Base-by-base conservation (phyloP, 345 rosid genomes). In the Carallia pectinifolia region DNA sequence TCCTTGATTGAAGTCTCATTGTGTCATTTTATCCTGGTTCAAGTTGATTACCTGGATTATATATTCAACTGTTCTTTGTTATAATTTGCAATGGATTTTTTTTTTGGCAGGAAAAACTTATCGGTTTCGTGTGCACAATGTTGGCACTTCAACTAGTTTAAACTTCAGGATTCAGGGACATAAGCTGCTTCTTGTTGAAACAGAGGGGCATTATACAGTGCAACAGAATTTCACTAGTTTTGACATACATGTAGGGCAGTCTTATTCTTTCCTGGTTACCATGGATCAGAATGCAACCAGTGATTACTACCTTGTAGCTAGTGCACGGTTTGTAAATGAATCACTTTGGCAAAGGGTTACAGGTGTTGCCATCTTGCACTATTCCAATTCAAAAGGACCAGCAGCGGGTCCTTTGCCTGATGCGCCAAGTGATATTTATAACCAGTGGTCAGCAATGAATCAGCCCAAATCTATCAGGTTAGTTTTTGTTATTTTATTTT, bases 111-210 rank as follows among this genome's bases (percentile, higher is more conserved):
- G 98, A 38, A 91, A 90, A 74, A 94, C 93, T 39, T 94, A 90
- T 67, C 83, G 98, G 27, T 27, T 94, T 58, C 90, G 96, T 37
- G 93, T 94, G 71, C 92, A 88, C 72, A 90, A 94, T 70, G 92
- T 94, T 81, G 98, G 98, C 61, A 83, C 81, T 38, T 91, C 95
- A 38, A 94, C 98, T 62, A 89, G 93, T 82, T 78, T 94, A 83
- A 94, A 94, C 82, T 88, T 94, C 69, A 88, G 98, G 83, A 87
- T 94, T 66, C 97, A 94, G 88, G 92, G 84, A 74, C 98, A 94
- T 82, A 94, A 71, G 68, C 77, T 91, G 77, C 93, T 84, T 58
- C 85, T 91, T 76, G 96, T 79, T 38, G 98, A 94, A 84, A 86
- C 96, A 1, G 98, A 94, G 71, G 97, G 98, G 40, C 34, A 48